Conservation (phyloP, 2,329 filamentous ascomycete genomes). For the Chrysosporium keratinophilum region DNA sequence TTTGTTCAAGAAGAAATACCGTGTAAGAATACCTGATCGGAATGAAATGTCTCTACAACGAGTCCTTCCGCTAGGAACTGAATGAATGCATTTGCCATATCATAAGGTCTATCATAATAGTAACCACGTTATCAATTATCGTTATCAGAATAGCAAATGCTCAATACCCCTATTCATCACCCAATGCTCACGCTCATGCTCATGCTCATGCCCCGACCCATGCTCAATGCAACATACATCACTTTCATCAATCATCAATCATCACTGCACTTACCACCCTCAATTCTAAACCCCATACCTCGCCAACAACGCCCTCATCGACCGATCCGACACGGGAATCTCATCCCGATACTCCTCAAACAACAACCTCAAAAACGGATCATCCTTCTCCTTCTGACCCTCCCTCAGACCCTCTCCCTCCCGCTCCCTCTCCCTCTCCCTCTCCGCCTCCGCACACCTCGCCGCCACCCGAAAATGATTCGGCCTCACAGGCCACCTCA, state of each 20-base stretch:
- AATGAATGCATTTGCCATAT: too few relatives aligned
- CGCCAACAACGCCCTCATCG: slow-evolving; percentile 22
- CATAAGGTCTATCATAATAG: too few relatives aligned
- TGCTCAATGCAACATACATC: neutral
- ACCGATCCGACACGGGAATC: slow-evolving; percentile 19
- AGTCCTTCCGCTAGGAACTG: too few relatives aligned
- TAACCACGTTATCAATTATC: too few relatives aligned
- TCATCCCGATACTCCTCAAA: slow-evolving; percentile 27
- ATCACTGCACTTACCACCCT: neutral
- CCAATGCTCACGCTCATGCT: too few relatives aligned
- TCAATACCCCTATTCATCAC: too few relatives aligned
- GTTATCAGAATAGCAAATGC: too few relatives aligned
- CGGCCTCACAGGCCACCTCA: slow-evolving; percentile 27
- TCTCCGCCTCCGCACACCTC: slow-evolving; percentile 20
- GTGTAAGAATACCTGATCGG: too few relatives aligned
- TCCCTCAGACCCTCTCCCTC: slow-evolving; percentile 7
- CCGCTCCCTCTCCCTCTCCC: slow-evolving; percentile 13
- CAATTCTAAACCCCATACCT: slow-evolving; percentile 11
- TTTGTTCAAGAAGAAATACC: too few relatives aligned
- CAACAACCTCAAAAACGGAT: slow-evolving; percentile 29
- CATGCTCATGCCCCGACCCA: neutral
- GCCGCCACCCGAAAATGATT: slow-evolving; percentile 26
- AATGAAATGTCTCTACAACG: too few relatives aligned
- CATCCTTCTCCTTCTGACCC: slow-evolving; percentile 16
- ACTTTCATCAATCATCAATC: neutral